Evolutionary conservation across 2,329 filamentous ascomycete species (phyloP).

Genomic region (Lasiodiplodia hormozganensis): DNA sequence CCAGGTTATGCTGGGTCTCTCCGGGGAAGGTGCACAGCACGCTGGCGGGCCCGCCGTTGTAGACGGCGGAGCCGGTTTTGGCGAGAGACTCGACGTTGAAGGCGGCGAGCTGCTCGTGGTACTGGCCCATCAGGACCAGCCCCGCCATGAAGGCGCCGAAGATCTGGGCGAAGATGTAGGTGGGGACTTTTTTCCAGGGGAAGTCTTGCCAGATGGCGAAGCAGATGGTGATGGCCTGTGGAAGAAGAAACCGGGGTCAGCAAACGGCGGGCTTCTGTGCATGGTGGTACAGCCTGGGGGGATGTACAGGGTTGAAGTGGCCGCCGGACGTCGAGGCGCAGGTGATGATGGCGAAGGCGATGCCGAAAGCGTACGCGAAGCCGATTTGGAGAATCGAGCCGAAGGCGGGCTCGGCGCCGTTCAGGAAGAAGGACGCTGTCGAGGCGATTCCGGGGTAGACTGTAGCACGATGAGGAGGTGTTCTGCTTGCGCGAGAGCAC

Average conservation of each 20-base stretch:
- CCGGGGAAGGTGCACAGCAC: conserved; percentile 63
- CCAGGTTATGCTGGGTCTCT: conserved; percentile 59
- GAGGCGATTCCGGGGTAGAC: conserved; percentile 60
- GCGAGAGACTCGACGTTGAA: conserved; percentile 50
- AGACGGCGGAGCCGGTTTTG: conserved; percentile 49
- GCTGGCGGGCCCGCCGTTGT: conserved; percentile 59
- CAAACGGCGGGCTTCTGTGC: too few relatives aligned
- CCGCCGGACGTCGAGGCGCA: conserved; percentile 62
- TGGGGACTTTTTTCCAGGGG: conserved; percentile 64
- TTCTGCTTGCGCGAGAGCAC: background rate
- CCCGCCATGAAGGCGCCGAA: conserved; percentile 64
- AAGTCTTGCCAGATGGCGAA: conserved; percentile 63
- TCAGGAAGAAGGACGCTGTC: conserved; percentile 58
- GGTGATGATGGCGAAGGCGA: conserved; percentile 65
- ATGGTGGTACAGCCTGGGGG: too few relatives aligned
- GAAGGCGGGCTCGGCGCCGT: conserved; percentile 51
- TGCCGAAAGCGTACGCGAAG: conserved; percentile 63
- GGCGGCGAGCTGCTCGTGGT: conserved; percentile 58
- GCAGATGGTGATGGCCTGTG: conserved; percentile 47
- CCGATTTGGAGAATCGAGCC: conserved; percentile 64
- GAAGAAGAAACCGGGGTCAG: too few relatives aligned
- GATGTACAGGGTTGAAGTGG: conserved; percentile 60
- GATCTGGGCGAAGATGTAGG: conserved; percentile 64
- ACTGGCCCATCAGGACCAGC: conserved; percentile 63
- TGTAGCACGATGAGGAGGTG: conserved; percentile 3